Evolutionary conservation across 2,329 filamentous ascomycete species (phyloP).

Genomic region (Ophiostoma ulmi): DNA sequence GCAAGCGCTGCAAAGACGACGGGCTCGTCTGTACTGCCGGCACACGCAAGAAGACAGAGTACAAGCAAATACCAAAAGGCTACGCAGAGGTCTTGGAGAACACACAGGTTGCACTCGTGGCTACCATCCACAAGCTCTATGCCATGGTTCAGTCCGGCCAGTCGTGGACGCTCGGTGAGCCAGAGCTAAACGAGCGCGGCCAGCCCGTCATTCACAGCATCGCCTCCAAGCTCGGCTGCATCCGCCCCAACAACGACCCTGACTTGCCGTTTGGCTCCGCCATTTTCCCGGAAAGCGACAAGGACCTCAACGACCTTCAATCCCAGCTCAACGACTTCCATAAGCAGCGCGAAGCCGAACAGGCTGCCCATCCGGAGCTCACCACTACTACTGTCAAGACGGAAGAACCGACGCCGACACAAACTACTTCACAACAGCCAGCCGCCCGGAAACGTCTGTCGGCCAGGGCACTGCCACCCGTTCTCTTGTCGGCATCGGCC

Average conservation of each 20-base stretch:
- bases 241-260: slow-evolving; percentile 57
- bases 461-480: slow-evolving; percentile 15
- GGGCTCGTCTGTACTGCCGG: slow-evolving; percentile 60
- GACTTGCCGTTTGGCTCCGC: slow-evolving; percentile 51
- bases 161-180: slow-evolving; percentile 58
- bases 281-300: slow-evolving; percentile 58
- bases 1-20: slow-evolving; percentile 62
- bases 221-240: slow-evolving; percentile 58
- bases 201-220: slow-evolving; percentile 62
- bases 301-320: slow-evolving; percentile 52
- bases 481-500: not conserved
- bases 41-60: slow-evolving; percentile 62
- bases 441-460: slow-evolving; percentile 15
- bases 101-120: slow-evolving; percentile 59
- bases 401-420: slow-evolving; percentile 13
- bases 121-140: slow-evolving; percentile 61
- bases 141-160: slow-evolving; percentile 56
- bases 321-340: slow-evolving; percentile 49
- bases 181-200: slow-evolving; percentile 57
- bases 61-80: slow-evolving; percentile 60
- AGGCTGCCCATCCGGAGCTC: slow-evolving; percentile 28
- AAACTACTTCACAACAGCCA: not conserved
- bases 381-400: slow-evolving; percentile 27
- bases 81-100: slow-evolving; percentile 61
- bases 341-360: slow-evolving; percentile 36